A percentile compares a stretch with the other conserved stretches of the same genome.
Evolutionary conservation across 2,329 filamentous ascomycete genomes (phyloP).

Genomic region (Talaromyces sp.): DNA sequence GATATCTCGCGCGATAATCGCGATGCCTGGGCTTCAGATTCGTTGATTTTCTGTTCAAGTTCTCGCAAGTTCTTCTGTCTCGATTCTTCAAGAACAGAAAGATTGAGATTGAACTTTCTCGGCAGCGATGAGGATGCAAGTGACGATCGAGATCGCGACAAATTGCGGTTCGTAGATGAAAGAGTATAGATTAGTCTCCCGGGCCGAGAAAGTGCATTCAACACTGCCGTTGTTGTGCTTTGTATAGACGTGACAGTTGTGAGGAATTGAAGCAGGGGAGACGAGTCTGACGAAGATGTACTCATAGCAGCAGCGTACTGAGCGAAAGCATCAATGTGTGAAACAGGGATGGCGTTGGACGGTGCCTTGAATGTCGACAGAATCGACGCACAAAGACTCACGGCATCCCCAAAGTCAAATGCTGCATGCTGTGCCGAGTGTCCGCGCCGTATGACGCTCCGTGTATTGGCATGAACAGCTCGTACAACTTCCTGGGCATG

Average conservation of each 20-base stretch:
- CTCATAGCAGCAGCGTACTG: conserved; percentile 66
- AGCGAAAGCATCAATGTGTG: conserved; percentile 69
- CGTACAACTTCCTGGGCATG: conserved; percentile 88
- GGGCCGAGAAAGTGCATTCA: conserved; percentile 75
- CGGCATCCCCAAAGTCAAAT: conserved; percentile 48
- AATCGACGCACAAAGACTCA: conserved; percentile 44
- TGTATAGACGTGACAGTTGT: conserved; percentile 76
- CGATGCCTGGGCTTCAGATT: conserved; percentile 67
- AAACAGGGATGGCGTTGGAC: conserved; percentile 63
- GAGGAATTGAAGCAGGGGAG: conserved; percentile 71
- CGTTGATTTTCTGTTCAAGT: conserved; percentile 73
- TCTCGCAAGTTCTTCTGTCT: conserved; percentile 79
- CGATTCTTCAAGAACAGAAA: conserved; percentile 72
- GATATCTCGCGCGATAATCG: conserved; percentile 77
- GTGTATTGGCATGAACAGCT: conserved; percentile 77
- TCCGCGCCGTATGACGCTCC: conserved; percentile 75
- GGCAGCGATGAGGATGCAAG: conserved; percentile 60
- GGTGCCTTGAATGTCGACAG: conserved; percentile 52
- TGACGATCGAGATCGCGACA: conserved; percentile 74
- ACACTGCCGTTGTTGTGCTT: conserved; percentile 76
- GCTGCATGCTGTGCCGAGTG: conserved; percentile 68
- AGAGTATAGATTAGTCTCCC: conserved; percentile 75
- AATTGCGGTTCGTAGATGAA: conserved; percentile 67
- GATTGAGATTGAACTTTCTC: conserved; percentile 48
- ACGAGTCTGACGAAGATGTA: conserved; percentile 64